Conservation (phyloP, 2,329 filamentous ascomycete genomes). For the Volutella citrinella region DNA sequence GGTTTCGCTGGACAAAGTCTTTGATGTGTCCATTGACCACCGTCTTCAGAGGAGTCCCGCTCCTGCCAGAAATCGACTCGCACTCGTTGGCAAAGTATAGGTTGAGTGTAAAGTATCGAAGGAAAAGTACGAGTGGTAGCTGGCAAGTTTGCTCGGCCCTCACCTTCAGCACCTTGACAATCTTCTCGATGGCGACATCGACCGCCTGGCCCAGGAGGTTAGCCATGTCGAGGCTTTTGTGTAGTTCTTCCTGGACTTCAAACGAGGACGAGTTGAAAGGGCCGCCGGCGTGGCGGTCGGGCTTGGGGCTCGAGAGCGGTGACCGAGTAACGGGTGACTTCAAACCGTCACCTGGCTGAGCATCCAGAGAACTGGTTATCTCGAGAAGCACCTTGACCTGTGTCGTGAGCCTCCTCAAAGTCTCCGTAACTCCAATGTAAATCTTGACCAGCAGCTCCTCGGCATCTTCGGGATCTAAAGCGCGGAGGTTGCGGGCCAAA, state of each 20-base stretch:
- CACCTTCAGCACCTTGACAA: conserved; percentile 73
- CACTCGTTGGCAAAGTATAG: conserved; percentile 83
- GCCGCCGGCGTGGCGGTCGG: conserved; percentile 26
- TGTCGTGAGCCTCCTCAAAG: conserved; percentile 77
- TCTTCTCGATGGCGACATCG: conserved; percentile 75
- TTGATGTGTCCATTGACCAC: conserved; percentile 80
- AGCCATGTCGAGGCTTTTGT: conserved; percentile 72
- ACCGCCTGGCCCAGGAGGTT: conserved; percentile 77
- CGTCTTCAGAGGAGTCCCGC: conserved; percentile 71
- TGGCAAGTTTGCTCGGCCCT: conserved; percentile 70
- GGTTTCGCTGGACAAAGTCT: conserved; percentile 71
- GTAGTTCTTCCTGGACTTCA: conserved; percentile 69
- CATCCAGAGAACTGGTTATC: conserved; percentile 73
- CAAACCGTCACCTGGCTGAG: conserved; percentile 37
- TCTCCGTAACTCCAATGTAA: conserved; percentile 86
- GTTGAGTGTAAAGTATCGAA: conserved; percentile 81
- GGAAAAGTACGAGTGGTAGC: conserved; percentile 66
- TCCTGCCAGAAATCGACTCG: conserved; percentile 77
- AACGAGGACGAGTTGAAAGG: conserved; percentile 28
- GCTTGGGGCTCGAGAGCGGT: conserved; percentile 50
- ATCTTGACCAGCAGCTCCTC: conserved; percentile 79
- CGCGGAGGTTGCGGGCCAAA: conserved; percentile 81
- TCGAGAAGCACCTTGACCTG: conserved; percentile 95
- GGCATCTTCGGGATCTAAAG: conserved; percentile 78
- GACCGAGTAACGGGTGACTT: conserved; percentile 50